Conservation (phyloP, 768 basidiomycete species). For the Asterophora parasitica region DNA sequence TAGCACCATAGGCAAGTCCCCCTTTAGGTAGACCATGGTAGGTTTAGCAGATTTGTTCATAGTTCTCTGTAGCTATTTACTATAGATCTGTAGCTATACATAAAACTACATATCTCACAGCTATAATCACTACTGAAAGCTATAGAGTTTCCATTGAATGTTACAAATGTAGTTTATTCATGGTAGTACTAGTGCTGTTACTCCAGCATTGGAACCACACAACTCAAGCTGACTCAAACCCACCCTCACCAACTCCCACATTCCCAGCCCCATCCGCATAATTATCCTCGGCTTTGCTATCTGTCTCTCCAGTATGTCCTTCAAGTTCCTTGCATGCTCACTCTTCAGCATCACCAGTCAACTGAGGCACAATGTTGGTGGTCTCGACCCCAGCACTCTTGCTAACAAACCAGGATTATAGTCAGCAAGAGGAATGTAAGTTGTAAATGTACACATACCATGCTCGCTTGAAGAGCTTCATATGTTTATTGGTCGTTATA, state of each 20-base stretch:
- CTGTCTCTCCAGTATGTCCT: conserved; percentile 13
- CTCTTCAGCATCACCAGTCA: conserved; percentile 6
- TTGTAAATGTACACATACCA: too few relatives aligned
- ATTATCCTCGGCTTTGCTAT: conserved; percentile 7
- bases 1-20: background rate
- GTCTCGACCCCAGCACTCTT: background rate
- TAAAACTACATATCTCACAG: background rate
- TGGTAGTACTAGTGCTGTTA: too few relatives aligned
- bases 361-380: background rate
- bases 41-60: background rate
- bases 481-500: too few relatives aligned
- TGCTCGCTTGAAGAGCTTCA: too few relatives aligned
- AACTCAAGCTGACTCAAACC: too few relatives aligned
- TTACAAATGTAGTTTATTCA: too few relatives aligned
- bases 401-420: background rate
- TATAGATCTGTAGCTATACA: too few relatives aligned
- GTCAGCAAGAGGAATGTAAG: too few relatives aligned
- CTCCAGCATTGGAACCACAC: too few relatives aligned
- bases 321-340: conserved; percentile 8
- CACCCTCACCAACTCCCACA: too few relatives aligned
- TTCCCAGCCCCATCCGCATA: background rate
- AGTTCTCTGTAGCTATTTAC: background rate
- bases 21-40: background rate
- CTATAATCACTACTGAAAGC: background rate
- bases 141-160: background rate